A percentile compares a stretch with the other conserved stretches of the same genome.
phyloP scores from a whole-genome alignment of 106 monocot species.

The Dendrobium catenatum region DNA sequence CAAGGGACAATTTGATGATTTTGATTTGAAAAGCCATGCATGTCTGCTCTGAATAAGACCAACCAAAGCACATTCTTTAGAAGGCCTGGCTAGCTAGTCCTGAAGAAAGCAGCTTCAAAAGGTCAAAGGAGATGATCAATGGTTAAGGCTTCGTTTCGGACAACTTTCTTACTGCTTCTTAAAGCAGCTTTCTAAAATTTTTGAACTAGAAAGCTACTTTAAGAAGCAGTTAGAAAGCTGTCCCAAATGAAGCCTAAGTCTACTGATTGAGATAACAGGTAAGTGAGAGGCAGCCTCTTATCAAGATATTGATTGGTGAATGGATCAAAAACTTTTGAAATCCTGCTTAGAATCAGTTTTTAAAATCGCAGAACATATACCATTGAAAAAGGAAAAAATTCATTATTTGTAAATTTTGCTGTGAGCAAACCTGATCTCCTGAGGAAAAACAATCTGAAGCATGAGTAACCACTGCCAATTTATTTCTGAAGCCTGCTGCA shows the following conservation, averaged over 20 bases:
- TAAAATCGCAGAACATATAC: not conserved
- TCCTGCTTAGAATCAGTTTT: not conserved
- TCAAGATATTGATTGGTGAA: not conserved
- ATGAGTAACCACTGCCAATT: constrained; percentile 82
- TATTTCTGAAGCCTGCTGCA: constrained; percentile 63
- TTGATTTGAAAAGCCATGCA: not conserved
- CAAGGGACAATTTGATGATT: not conserved
- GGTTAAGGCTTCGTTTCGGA: not conserved
- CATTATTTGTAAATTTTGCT: not conserved
- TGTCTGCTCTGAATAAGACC: not conserved
- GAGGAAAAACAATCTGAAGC: constrained; percentile 77
- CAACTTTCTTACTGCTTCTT: no score
- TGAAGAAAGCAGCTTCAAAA: not conserved
- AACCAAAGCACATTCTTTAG: not conserved
- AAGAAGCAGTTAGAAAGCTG: no score
- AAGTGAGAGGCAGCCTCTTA: not conserved
- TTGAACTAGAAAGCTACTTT: no score
- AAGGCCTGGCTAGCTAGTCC: not conserved
- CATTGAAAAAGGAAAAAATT: not conserved
- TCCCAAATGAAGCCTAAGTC: not conserved
- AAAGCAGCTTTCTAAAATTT: no score
- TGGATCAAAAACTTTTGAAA: not conserved
- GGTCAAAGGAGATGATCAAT: not conserved
- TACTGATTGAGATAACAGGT: not conserved
- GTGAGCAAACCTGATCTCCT: constrained; percentile 65